These are phyloP conservation scores for Cutaneotrichosporon cutaneum DNA, from an alignment of 1,284 basidiomycete species.

Conservation along the genomic window DNA sequence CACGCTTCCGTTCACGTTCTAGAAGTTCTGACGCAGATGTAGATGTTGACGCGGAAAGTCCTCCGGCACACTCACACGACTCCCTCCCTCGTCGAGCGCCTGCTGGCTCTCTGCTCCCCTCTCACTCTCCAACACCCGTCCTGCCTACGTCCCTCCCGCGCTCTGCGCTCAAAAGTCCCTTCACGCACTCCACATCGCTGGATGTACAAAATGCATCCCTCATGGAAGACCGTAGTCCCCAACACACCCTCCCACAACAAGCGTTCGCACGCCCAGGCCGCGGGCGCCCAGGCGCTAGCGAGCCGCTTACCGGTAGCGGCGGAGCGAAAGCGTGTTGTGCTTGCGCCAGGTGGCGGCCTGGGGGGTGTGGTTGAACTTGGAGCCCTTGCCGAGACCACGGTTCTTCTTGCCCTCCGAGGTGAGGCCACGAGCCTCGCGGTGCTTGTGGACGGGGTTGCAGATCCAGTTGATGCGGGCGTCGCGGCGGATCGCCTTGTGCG, in stretches of 20 bases:
- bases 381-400: slow-evolving; percentile 85
- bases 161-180: too few species aligned
- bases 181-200: not conserved
- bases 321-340: slow-evolving; percentile 97
- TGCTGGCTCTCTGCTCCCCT: not conserved
- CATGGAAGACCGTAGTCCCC: not conserved
- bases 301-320: slow-evolving; percentile 83
- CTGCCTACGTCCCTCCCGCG: too few species aligned
- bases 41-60: not conserved
- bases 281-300: slow-evolving; percentile 15
- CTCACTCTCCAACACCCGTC: not conserved
- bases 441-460: slow-evolving; percentile 96
- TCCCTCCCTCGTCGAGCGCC: not conserved
- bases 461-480: slow-evolving; percentile 97
- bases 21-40: not conserved
- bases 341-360: slow-evolving; percentile 91
- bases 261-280: slow-evolving; percentile 11
- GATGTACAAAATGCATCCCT: slow-evolving; percentile 16
- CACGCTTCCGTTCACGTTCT: not conserved
- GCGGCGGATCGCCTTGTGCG: slow-evolving; percentile 71
- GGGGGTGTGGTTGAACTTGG: slow-evolving; percentile 90
- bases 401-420: slow-evolving; percentile 91
- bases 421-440: slow-evolving; percentile 94
- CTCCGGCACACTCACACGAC: not conserved
- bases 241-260: not conserved